A percentile compares a stretch with the other conserved stretches of the same genome.
Evolutionary conservation across 2,329 filamentous ascomycete genomes (phyloP).

Genomic region (Delphinella strobiligena): DNA sequence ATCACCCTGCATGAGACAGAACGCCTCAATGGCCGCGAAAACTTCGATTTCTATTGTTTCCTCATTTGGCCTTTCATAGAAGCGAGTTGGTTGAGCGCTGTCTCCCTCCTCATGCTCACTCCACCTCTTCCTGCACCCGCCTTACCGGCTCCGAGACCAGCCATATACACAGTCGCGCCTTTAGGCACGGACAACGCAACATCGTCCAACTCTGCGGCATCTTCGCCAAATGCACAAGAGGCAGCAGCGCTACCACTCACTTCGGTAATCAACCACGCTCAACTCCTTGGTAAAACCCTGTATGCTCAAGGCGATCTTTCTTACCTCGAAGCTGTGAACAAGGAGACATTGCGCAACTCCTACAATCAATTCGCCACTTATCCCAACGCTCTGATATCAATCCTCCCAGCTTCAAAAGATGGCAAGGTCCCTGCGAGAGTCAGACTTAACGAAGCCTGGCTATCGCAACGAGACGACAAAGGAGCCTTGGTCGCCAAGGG

Average conservation of each 20-base stretch:
- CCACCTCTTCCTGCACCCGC: constrained; percentile 41
- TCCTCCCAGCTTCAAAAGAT: constrained; percentile 57
- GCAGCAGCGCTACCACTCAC: constrained; percentile 59
- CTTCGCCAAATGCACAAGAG: constrained; percentile 40
- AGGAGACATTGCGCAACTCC: constrained; percentile 90
- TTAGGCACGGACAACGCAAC: too few relatives aligned
- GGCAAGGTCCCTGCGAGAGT: constrained; percentile 49
- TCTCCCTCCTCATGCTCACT: constrained; percentile 75
- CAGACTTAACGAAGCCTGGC: constrained; percentile 44
- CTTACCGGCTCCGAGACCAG: not conserved
- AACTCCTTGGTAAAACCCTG: constrained; percentile 79
- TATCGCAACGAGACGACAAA: constrained; percentile 49
- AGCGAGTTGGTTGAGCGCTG: constrained; percentile 79
- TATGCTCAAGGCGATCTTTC: constrained; percentile 95
- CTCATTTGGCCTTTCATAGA: constrained; percentile 98
- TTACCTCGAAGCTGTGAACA: constrained; percentile 98
- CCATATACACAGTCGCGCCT: not conserved
- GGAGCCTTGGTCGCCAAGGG: constrained; percentile 60
- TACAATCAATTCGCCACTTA: constrained; percentile 61
- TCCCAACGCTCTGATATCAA: constrained; percentile 70
- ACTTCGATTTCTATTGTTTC: constrained; percentile 98
- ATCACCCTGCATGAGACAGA: constrained; percentile 69
- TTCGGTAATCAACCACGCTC: constrained; percentile 65
- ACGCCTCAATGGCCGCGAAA: constrained; percentile 69
- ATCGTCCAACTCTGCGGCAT: constrained; percentile 3